Conservation (phyloP, 2,329 filamentous ascomycete genomes). For the Leptographium wingfieldii region DNA sequence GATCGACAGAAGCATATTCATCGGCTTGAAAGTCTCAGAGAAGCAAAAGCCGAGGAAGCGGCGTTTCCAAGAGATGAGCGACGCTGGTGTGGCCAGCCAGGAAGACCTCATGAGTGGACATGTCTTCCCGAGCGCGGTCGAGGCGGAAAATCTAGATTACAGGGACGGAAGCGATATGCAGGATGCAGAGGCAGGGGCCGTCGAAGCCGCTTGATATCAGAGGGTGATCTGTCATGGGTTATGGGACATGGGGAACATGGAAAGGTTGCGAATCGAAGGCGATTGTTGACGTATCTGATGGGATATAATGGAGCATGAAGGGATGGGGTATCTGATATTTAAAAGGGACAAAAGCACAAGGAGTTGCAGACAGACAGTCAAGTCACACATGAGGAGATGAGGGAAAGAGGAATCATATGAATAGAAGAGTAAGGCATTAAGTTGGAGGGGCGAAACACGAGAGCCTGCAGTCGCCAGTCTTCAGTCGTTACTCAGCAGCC, state of each 20-base stretch:
- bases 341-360: neutral
- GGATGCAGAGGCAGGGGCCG: neutral
- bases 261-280: neutral
- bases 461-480: neutral
- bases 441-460: neutral
- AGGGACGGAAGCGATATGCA: neutral
- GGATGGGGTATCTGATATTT: neutral
- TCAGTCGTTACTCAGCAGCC: slow-evolving; percentile 41
- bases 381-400: neutral
- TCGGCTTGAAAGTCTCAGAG: slow-evolving; percentile 4
- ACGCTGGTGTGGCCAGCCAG: slow-evolving; percentile 2
- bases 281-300: neutral
- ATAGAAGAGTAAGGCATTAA: neutral
- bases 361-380: neutral
- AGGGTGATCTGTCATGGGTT: neutral
- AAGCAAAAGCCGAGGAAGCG: slow-evolving; percentile 5
- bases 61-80: slow-evolving; percentile 5
- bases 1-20: slow-evolving; percentile 9
- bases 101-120: slow-evolving; percentile 4
- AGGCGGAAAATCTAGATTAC: neutral
- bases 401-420: neutral
- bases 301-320: neutral
- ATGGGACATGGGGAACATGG: neutral
- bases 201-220: neutral
- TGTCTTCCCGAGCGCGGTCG: neutral